Conservation (phyloP, 768 basidiomycete species). For the Pilatotrama ljubarskyi region DNA sequence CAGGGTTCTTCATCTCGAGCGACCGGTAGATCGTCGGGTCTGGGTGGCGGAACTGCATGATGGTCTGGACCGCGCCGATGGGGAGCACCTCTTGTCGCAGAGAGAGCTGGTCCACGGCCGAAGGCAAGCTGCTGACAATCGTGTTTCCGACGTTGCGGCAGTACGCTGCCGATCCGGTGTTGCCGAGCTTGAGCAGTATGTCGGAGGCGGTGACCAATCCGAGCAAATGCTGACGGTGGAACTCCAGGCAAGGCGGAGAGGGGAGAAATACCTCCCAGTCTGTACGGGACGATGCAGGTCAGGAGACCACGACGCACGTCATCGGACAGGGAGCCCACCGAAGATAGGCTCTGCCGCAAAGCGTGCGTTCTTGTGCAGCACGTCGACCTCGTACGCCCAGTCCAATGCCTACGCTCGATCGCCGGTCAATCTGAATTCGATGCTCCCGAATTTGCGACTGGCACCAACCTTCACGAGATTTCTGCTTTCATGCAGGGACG, state of each 20-base stretch:
- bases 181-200: slow-evolving; percentile 34
- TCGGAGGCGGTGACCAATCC: slow-evolving; percentile 29
- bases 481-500: slow-evolving; percentile 1
- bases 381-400: slow-evolving; percentile 33
- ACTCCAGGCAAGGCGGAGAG: slow-evolving; percentile 26
- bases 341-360: slow-evolving; percentile 9
- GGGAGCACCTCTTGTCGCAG: slow-evolving; percentile 8
- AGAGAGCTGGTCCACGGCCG: neutral
- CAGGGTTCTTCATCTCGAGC: slow-evolving; percentile 4
- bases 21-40: slow-evolving; percentile 16
- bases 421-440: neutral
- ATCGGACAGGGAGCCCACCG: slow-evolving; percentile 3
- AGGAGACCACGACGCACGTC: neutral
- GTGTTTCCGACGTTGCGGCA: slow-evolving; percentile 25
- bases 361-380: slow-evolving; percentile 27
- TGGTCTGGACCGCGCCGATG: neutral
- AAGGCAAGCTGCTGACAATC: neutral
- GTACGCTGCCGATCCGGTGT: slow-evolving; percentile 35
- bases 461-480: slow-evolving; percentile 14
- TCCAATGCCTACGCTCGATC: slow-evolving; percentile 29
- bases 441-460: neutral
- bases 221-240: slow-evolving; percentile 29
- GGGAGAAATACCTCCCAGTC: slow-evolving; percentile 32
- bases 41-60: slow-evolving; percentile 16
- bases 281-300: neutral